Evolutionary conservation across 805 yeast species (phyloP), one percentile per base, ranked within the genome.

Genomic region (Candida koratica): DNA sequence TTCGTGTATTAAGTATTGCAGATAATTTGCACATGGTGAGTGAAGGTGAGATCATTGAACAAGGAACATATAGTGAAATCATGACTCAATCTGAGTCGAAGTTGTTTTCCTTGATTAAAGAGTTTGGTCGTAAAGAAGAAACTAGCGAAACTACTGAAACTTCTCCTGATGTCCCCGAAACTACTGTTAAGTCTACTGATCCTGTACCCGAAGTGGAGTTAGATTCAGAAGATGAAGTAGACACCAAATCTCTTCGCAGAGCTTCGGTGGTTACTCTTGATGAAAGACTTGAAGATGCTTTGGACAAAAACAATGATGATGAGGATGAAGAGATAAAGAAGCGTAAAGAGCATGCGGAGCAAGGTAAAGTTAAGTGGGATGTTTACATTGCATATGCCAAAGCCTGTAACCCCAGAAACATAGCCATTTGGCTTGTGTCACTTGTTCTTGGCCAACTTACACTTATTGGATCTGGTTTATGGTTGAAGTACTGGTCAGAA

Each of bases 401-500:
- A 42, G 96, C 97, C 0, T 89, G 96, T 65, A 86, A 86, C 43
- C 73, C 82, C 6, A 61, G 52, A 33, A 77, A 75, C 42, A 95
- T 88, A 12, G 17, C 67, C 0, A 48, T 82, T 2, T 81, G 80
- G 53, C 46, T 87, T 34, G 35, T 54, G 0, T 69, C 77, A 44
- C 69, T 84, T 43, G 52, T 82, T n/a, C 31, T 72, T 4, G 71
- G 85, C 0, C 82, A 77, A 73, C 54, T 71, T 8, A 52, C 79
- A 33, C 72, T 79, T 39, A 90, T 86, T 34, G 63, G 64, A 29
- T 79, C 88, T 24, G 88, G 81, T 55, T 75, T 90, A 36, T 93
- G 99, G 99, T 75, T 93, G 51, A 93, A 93, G 58, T 86, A 86
- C 58, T 93, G 98, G 98, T 85, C 97, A 9, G 99, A 93, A 56